Evolutionary conservation across 75 land plant species (phyloP), one percentile per base, ranked within the genome.

Genomic region (Sequoia sempervirens): DNA sequence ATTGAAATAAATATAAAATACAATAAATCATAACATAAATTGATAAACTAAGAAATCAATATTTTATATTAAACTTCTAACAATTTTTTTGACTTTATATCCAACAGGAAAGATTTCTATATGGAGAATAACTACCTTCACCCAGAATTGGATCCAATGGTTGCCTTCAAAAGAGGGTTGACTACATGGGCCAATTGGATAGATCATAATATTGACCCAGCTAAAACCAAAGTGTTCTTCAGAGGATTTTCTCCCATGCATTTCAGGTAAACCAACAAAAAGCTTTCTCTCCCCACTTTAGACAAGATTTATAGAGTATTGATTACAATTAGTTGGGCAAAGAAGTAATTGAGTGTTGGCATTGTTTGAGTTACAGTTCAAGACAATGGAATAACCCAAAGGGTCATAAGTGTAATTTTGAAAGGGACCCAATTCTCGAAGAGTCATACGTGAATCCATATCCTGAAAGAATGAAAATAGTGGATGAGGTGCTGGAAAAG

Each of bases 161-260:
- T 40, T 2, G 97, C 97, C 14, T 95, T 87, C 66, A 66, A 70
- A 40, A 92, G 84, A 47, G 94, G 90, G 45, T 23, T 95, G 86
- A 84, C 66, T 18, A 93, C 95, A 46, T 95, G 97, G 97, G 92
- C 89, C 0, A 78, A 68, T 2, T 95, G 95, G 95, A 89, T 94
- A 2, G 93, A 94, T 50, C 54, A 45, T 43, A 89, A 91, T 46
- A 86, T 95, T 46, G 88, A 94, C 83, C 86, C 91, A 12, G 14
- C 86, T 14, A 89, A 86, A 53, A 95, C 95, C 34, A 91, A 86
- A 68, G 93, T 95, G 43, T 92, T 95, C 81, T 92, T 95, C 85
- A 90, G 93, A 41, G 94, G 97, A 18, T 90, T 92, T 53, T 93
- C 97, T 75, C 96, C 97, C 1, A 85, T 87, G 20, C 97, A 95